Evolutionary conservation across 768 basidiomycete species (phyloP), one percentile per base, ranked within the genome.

Genomic region (Tulasnella sp.): DNA sequence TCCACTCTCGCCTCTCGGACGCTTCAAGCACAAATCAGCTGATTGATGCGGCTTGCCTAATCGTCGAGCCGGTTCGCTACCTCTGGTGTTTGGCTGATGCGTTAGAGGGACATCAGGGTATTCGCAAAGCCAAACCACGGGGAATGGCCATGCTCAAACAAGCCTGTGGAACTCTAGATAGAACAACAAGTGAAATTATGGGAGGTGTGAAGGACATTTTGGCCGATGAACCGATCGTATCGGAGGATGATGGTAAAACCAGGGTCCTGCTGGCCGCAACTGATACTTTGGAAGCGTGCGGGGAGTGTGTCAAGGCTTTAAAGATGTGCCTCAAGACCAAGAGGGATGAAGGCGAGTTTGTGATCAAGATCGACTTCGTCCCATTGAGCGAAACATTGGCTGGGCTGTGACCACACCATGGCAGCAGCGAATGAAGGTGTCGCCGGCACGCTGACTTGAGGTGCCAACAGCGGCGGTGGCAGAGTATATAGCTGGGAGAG

Each of bases 21-120:
- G 95, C 97, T 0, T 94, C 95, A 8, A 95, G 93, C 80, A 97
- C 96, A 19, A 97, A 95, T 1, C 93, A 96, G 82, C 89, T 99
- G 85, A 96, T 98, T 83, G 96, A 98, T 82, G 90, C 98, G 76
- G 95, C 97, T 27, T 91, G 93, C 75, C 94, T 97, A 85, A 93
- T 96, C 73, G 94, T 98, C 75, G 95, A 97, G 85, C 92, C 93
- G 87, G 96, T 98, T 27, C 93, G 95, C 86, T 94, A 93, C 83
- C 88, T 98, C 80, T 89, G 99, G 77, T 93, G 92, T 42, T 92
- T 99, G 78, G 95, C 97, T 74, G 98, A 98, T 84, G 92, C 92
- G 12, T 94, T 98, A 56, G 90, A 92, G 83, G 89, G 89, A 75
- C 93, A 95, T 83, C 90, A 92, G 3, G 91, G 92, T 71, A 87